Conservation (phyloP, 2,329 filamentous ascomycete species). For the Teratosphaeria viscida region DNA sequence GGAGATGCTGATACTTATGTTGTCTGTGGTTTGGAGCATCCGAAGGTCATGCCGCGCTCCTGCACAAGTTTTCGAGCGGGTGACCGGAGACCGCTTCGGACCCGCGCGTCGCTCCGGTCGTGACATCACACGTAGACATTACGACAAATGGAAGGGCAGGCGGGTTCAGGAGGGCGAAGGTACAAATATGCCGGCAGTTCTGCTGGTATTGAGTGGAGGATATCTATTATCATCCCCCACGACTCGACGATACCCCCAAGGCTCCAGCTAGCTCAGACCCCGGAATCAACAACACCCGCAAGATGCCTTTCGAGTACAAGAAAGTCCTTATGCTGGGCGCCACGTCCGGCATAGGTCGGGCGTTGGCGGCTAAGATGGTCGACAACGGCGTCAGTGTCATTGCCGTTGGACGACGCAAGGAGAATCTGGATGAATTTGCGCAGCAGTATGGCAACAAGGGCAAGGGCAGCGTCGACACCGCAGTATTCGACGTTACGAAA, state of each 20-base stretch:
- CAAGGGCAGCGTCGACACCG: conserved; percentile 28
- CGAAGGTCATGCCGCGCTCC: too few relatives aligned
- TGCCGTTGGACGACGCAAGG: conserved; percentile 41
- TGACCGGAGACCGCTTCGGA: not conserved
- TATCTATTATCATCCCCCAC: not conserved
- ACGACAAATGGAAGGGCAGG: not conserved
- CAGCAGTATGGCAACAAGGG: conserved; percentile 28
- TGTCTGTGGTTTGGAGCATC: too few relatives aligned
- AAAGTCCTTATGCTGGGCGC: conserved; percentile 47
- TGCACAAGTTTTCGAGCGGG: too few relatives aligned
- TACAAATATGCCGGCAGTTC: not conserved
- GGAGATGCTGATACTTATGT: too few relatives aligned
- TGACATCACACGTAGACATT: not conserved
- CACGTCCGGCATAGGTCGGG: conserved; percentile 41
- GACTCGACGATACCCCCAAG: not conserved
- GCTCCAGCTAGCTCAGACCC: not conserved
- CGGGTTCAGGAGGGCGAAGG: not conserved
- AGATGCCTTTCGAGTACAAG: conserved; percentile 38
- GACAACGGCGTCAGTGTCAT: conserved; percentile 38
- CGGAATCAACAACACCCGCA: not conserved
- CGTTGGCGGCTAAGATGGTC: conserved; percentile 40
- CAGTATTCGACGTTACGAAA: conserved; percentile 42
- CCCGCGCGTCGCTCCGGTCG: not conserved
- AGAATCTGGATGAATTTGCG: conserved; percentile 41
- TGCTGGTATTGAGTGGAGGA: not conserved